Evolutionary conservation across 352 stramenopile genomes (phyloP), one percentile per base, ranked within the genome.

Genomic region (Blastocystis hominis): DNA sequence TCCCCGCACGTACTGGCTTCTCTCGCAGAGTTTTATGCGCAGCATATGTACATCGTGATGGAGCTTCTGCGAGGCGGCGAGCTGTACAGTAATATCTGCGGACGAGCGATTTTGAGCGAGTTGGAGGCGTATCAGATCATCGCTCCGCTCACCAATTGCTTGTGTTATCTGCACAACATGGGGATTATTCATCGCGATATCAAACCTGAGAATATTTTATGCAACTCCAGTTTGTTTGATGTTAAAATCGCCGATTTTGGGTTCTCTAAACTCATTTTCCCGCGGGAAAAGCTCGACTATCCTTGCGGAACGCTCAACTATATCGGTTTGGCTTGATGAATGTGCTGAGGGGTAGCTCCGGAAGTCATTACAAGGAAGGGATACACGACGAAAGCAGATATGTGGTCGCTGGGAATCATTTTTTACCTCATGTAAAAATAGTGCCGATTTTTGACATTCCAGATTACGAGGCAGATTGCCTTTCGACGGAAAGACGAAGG

Each of bases 11-110:
- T 87, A 30, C 24, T 30, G 24, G 24, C 24, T 30, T 30, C 24
- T 30, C 24, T 30, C 24, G 24, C 24, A 30, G 24, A 30, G 24
- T 30, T 30, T 20, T 59, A 44, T 3, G 6, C 54, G 36, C 30
- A 95, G 89, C 91, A 95, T 88, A 96, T 98, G 86, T 98, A 98
- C 91, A 94, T 99, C 63, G 95, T 99, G 50, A 98, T 97, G 89
- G 97, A 99, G 90, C 92, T 98, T 0, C 91, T 98, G 3, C 91
- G 91, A 7, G 96, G 95, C 24, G 95, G 96, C 15, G 95, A 98
- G 88, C 89, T 98, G 5, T 98, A 98, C 90, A 96, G 97, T 90
- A 92, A 93, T 4, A 98, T 98, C 87, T 94, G 97, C 0, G 92
- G 93, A 0, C 90, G 93, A 1, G 91, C 91, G 38, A 88, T 92